These are phyloP conservation scores for Hypoxylon sp. DNA, from an alignment of 2,329 filamentous ascomycete species.

Conservation along the genomic window DNA sequence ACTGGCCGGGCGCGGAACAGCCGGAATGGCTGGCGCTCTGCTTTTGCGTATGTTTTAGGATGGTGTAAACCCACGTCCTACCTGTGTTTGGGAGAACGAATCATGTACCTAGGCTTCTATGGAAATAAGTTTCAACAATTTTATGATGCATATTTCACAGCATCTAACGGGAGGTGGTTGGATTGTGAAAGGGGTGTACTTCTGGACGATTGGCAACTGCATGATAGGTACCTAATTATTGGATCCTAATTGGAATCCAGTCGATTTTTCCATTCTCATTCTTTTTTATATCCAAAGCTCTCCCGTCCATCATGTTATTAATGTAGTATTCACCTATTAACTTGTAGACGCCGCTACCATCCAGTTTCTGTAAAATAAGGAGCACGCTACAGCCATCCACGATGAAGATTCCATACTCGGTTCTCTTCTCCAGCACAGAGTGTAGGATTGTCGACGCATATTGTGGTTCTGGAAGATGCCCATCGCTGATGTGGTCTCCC, in stretches of 20 bases:
- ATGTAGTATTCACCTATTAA: constrained; percentile 4
- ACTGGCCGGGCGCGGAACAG: constrained; percentile 8
- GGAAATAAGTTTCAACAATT: constrained; percentile 12
- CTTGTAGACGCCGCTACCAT: neutral
- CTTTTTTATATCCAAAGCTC: neutral
- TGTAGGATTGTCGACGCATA: too few relatives aligned
- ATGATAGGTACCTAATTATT: too few relatives aligned
- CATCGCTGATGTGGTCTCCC: too few relatives aligned
- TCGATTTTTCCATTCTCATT: neutral
- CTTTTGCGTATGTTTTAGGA: constrained; percentile 13
- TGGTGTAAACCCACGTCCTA: constrained; percentile 10
- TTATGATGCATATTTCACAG: too few relatives aligned
- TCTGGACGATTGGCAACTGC: too few relatives aligned
- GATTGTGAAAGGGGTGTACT: neutral
- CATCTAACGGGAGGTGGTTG: too few relatives aligned
- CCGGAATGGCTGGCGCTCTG: constrained; percentile 7
- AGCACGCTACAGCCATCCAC: constrained; percentile 7
- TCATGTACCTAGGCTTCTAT: constrained; percentile 6
- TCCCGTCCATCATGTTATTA: constrained; percentile 8
- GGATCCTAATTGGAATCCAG: constrained; percentile 1
- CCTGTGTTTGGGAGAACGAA: constrained; percentile 6
- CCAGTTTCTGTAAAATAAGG: neutral
- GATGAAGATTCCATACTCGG: too few relatives aligned
- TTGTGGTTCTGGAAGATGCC: too few relatives aligned
- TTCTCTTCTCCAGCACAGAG: too few relatives aligned